phyloP scores from a whole-genome alignment of 257 asterid genomes.

The Coffea canephora region DNA sequence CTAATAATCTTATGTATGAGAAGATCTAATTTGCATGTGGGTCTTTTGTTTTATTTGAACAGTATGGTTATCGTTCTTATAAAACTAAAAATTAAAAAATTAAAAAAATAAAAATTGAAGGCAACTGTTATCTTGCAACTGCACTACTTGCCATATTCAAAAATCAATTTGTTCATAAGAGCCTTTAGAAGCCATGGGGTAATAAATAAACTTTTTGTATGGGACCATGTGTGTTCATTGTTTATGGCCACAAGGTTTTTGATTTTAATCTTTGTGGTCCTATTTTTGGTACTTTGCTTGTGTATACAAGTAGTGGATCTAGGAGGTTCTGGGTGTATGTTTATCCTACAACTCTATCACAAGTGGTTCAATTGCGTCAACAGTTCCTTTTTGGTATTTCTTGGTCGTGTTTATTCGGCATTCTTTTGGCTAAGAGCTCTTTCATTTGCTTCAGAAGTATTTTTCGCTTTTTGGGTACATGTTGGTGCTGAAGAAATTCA shows the following conservation, averaged over 20 bases:
- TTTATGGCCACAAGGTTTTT: background rate
- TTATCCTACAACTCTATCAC: background rate
- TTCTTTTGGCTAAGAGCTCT: background rate
- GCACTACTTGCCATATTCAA: background rate
- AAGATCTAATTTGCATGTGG: background rate
- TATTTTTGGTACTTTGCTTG: background rate
- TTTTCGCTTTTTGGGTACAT: background rate
- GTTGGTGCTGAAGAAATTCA: background rate
- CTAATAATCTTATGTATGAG: background rate
- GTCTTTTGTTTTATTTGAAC: background rate
- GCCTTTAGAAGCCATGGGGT: slow-evolving; percentile 2
- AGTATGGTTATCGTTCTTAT: background rate
- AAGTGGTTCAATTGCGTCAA: background rate
- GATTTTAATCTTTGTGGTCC: background rate
- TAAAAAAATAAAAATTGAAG: background rate
- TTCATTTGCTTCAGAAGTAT: background rate
- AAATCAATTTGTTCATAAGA: background rate
- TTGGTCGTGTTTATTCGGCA: background rate
- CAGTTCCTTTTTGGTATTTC: background rate
- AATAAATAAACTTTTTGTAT: no score
- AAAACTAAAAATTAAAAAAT: background rate
- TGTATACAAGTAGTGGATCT: background rate
- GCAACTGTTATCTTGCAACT: background rate
- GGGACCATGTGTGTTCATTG: background rate
- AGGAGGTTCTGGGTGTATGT: background rate